phyloP scores from a whole-genome alignment of 2,329 filamentous ascomycete genomes.

The Sarocladiaceae sp. region DNA sequence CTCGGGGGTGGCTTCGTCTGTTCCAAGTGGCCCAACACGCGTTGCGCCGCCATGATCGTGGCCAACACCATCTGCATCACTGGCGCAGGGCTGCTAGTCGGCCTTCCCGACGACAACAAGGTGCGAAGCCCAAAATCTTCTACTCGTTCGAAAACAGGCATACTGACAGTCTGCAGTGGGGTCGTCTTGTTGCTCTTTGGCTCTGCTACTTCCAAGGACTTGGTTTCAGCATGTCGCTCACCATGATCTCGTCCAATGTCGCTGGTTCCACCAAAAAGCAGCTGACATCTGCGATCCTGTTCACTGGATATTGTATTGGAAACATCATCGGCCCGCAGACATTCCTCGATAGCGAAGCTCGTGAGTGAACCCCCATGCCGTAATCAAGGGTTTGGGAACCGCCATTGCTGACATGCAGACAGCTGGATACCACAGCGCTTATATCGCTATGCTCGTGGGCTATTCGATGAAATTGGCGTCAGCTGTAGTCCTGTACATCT shows the following conservation, averaged over 20 bases:
- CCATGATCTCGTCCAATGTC: constrained; percentile 12
- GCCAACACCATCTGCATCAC: constrained; percentile 11
- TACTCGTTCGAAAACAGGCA: background rate
- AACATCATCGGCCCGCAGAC: constrained; percentile 13
- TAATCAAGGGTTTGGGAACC: too few relatives aligned
- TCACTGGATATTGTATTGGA: constrained; percentile 10
- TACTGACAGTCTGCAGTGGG: constrained; percentile 11
- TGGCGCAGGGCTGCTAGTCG: constrained; percentile 10
- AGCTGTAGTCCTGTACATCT: constrained; percentile 5
- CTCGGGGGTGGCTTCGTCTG: constrained; percentile 11
- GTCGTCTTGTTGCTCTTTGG: constrained; percentile 11
- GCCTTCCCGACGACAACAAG: constrained; percentile 9
- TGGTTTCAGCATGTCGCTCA: constrained; percentile 12
- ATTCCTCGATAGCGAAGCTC: constrained; percentile 9
- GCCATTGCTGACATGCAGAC: background rate
- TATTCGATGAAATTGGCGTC: constrained; percentile 6
- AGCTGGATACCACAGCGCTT: constrained; percentile 19
- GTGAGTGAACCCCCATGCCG: background rate
- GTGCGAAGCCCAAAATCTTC: background rate
- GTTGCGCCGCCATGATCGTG: constrained; percentile 11
- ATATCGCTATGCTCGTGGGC: constrained; percentile 35
- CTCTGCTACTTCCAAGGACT: constrained; percentile 12
- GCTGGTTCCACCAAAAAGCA: constrained; percentile 15
- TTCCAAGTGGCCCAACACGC: constrained; percentile 12
- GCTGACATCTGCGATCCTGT: constrained; percentile 10